These are phyloP conservation scores for Mimosa bimucronata DNA, from an alignment of 306 rosid genomes.

Conservation along the genomic window DNA sequence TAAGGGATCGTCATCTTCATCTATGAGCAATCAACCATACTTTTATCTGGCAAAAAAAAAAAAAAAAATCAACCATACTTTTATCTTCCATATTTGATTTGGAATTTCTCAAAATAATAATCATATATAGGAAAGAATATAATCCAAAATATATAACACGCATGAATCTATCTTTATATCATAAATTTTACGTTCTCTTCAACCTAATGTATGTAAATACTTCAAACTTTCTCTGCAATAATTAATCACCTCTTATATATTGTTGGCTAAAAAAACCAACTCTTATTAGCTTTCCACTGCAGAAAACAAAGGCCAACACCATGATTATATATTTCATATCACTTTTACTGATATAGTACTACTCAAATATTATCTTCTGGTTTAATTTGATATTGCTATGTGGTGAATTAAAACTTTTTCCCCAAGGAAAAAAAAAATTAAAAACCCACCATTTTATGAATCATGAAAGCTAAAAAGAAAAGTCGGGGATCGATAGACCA, in stretches of 20 bases:
- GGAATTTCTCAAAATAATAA: not conserved
- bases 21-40: no score
- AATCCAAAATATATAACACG: not conserved
- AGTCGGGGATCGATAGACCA: not conserved
- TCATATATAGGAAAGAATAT: not conserved
- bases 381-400: constrained; percentile 14
- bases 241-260: no score
- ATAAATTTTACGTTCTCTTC: not conserved
- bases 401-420: not conserved
- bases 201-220: not conserved
- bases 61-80: no score
- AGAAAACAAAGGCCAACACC: not conserved
- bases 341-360: not conserved
- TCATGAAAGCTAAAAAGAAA: constrained; percentile 38
- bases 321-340: not conserved
- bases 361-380: not conserved
- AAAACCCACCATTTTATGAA: constrained; percentile 25
- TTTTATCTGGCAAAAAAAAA: no score
- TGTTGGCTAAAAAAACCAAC: not conserved
- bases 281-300: no score
- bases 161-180: not conserved
- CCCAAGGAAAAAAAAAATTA: not conserved
- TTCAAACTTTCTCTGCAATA: no score
- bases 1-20: no score
- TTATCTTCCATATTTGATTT: not conserved